Base-by-base conservation (phyloP, 805 yeast species). In the Clavispora santaluciae region DNA sequence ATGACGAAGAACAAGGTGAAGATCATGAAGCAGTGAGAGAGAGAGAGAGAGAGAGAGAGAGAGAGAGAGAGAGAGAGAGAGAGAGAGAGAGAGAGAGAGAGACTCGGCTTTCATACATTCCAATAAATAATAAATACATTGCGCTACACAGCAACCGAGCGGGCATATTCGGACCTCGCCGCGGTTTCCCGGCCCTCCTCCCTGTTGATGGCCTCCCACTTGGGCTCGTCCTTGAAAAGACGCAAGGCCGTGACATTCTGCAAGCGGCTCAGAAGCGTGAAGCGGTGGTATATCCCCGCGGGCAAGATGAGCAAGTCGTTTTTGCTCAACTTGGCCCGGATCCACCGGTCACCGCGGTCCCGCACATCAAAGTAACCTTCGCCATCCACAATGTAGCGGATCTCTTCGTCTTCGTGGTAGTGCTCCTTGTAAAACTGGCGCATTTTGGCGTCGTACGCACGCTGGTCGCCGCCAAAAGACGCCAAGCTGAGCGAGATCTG, bases 361-460 rank as follows among this genome's bases (percentile, higher is more conserved):
- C 96, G 74, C 6, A 91, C 87, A 56, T 91, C 98, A 56, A 91
- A 91, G 63, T 75, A 91, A 0, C 99, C 98, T 41, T 80, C 84
- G 9, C 99, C 99, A 21, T 84, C 95, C 15, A 84, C 56, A 39
- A 89, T 79, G 64, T 89, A 91, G 50, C 99, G 72, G 58, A 91
- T 91, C 67, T 91, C 99, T 64, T 91, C 99, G 59, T 91, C 99
- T 59, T 91, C 98, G 59, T 91, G 99, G 40, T 88, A 71, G 62
- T 91, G 99, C 57, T 91, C 96, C 35, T 75, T 68, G 66, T 80
- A 86, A 62, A 90, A 89, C 33, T 65, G 73, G 47, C 75, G 70
- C 61, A 91, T 70, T 60, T 88, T 87, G 38, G 67, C 70, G 48
- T 78, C 71, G 54, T 85, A 77, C 0, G 76, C 81, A 3, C 57